phyloP scores from a whole-genome alignment of 2,329 filamentous ascomycete genomes.

The Cladosporium sp. region DNA sequence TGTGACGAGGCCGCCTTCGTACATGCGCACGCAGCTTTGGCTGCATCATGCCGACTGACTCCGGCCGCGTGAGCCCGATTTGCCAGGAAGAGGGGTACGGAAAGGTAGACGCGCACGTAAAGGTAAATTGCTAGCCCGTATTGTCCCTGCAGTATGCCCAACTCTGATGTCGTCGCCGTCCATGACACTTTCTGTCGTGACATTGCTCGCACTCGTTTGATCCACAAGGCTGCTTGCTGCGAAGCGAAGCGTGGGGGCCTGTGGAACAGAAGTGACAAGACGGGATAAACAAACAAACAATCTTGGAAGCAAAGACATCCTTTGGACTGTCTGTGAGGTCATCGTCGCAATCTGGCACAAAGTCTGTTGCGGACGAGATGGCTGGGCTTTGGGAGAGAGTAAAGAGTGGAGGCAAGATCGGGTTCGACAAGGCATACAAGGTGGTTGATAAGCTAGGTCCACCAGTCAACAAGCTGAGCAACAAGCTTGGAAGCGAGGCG shows the following conservation, averaged over 20 bases:
- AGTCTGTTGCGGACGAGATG: slow-evolving; percentile 4
- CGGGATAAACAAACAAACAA: background rate
- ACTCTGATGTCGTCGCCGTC: background rate
- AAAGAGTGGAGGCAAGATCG: slow-evolving; percentile 55
- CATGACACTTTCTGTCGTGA: background rate
- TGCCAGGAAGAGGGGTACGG: background rate
- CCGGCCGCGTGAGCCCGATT: slow-evolving; percentile 6
- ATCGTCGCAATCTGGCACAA: background rate
- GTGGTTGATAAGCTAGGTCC: slow-evolving; percentile 60
- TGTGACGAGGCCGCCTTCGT: slow-evolving; percentile 3
- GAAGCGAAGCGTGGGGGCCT: background rate
- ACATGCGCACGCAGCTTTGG: background rate
- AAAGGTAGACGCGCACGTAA: background rate
- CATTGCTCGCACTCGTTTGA: background rate
- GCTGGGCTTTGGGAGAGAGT: slow-evolving; percentile 50
- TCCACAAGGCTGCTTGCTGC: background rate
- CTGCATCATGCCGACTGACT: slow-evolving; percentile 1
- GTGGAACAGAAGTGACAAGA: background rate
- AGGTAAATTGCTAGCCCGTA: background rate
- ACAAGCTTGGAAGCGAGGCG: slow-evolving; percentile 75
- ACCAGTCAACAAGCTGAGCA: slow-evolving; percentile 75
- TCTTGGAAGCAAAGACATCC: background rate
- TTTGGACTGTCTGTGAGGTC: background rate
- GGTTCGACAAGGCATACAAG: slow-evolving; percentile 70
- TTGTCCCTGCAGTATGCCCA: slow-evolving; percentile 2